Evolutionary conservation across 179 eudicot genomes (phyloP).

Genomic region (Dionaea muscipula): DNA sequence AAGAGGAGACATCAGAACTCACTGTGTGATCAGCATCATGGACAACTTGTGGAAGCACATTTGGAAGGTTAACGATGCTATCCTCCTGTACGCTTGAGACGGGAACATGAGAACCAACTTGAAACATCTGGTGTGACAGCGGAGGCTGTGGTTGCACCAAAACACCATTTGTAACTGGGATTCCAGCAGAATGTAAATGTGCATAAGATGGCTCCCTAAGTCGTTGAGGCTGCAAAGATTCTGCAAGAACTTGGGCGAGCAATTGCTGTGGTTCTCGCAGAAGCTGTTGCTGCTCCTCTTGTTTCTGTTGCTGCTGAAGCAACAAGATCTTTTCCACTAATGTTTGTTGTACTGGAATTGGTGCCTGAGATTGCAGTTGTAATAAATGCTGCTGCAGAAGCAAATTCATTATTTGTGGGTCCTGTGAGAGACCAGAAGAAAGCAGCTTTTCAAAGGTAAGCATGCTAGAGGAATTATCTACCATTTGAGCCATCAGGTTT

Average conservation of each 20-base stretch:
- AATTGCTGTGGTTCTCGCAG: constrained; percentile 66
- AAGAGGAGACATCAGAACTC: constrained; percentile 28
- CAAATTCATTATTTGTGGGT: constrained; percentile 60
- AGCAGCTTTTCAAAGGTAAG: constrained; percentile 49
- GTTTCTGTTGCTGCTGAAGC: constrained; percentile 72
- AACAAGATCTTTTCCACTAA: constrained; percentile 65
- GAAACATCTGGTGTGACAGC: constrained; percentile 36
- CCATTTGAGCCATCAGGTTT: constrained; percentile 32
- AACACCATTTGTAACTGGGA: constrained; percentile 10
- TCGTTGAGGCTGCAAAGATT: constrained; percentile 45
- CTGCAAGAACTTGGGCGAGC: constrained; percentile 64
- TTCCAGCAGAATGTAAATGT: constrained; percentile 33
- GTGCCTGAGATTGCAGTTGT: constrained; percentile 60
- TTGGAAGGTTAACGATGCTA: constrained; percentile 16
- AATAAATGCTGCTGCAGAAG: constrained; percentile 73
- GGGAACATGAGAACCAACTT: constrained; percentile 36
- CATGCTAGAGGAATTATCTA: constrained; percentile 36
- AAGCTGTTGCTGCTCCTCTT: constrained; percentile 70
- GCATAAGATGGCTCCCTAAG: constrained; percentile 40
- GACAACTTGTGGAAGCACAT: constrained; percentile 28
- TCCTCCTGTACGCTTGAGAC: constrained; percentile 30
- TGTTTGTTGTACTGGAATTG: constrained; percentile 41
- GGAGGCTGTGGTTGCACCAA: constrained; percentile 28
- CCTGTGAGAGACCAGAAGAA: constrained; percentile 61
- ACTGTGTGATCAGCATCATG: constrained; percentile 21